Conservation (phyloP, 2,329 filamentous ascomycete species). For the Harringtonia aguacate region DNA sequence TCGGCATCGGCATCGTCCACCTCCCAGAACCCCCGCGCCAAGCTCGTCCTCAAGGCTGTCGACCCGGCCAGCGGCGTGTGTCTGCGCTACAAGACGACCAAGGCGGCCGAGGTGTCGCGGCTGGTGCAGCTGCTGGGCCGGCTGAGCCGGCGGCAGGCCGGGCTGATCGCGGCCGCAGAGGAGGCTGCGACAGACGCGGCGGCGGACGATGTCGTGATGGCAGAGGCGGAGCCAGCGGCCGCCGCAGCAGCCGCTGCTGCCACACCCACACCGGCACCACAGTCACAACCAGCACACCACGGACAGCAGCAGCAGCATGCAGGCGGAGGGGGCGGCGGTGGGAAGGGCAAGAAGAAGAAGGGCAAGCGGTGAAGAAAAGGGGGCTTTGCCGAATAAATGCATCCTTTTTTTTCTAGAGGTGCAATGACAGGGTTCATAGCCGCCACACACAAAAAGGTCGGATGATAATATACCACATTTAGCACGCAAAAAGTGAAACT, state of each 20-base stretch:
- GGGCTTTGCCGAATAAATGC: not conserved
- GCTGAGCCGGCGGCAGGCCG: constrained; percentile 60
- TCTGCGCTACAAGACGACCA: constrained; percentile 85
- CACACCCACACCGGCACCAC: constrained; percentile 17
- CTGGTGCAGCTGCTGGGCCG: constrained; percentile 68
- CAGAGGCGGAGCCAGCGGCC: constrained; percentile 22
- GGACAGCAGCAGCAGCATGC: constrained; percentile 7
- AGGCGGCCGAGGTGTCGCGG: constrained; percentile 79
- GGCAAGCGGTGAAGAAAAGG: constrained; percentile 48
- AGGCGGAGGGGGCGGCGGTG: constrained; percentile 28
- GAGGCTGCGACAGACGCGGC: constrained; percentile 22
- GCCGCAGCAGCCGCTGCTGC: constrained; percentile 17
- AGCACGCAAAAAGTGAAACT: too few relatives aligned
- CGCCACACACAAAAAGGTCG: too few relatives aligned
- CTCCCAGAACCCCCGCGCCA: constrained; percentile 42
- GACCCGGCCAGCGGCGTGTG: constrained; percentile 71
- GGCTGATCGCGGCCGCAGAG: constrained; percentile 29
- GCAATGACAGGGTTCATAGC: too few relatives aligned
- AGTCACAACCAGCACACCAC: constrained; percentile 10
- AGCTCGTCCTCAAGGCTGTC: constrained; percentile 79
- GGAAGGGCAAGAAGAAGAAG: constrained; percentile 63
- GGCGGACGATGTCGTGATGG: constrained; percentile 15
- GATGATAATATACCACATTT: too few relatives aligned
- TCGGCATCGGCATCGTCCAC: constrained; percentile 17
- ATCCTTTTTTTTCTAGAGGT: too few relatives aligned